These are phyloP conservation scores for Citrus maxima DNA, from an alignment of 345 rosid species.

Conservation along the genomic window DNA sequence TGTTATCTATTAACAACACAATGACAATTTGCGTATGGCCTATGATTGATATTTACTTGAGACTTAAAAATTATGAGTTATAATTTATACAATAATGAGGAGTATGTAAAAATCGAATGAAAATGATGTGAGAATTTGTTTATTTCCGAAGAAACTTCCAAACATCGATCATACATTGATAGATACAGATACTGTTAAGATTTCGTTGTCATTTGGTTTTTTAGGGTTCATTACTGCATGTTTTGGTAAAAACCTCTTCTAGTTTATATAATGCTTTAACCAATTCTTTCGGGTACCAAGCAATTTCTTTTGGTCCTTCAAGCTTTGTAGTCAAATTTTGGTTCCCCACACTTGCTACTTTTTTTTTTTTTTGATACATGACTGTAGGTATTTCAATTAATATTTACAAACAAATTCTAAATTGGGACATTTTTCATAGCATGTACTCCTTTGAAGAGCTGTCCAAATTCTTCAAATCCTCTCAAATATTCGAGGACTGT, in stretches of 20 bases:
- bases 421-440: accelerated
- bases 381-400: too few species aligned
- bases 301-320: not conserved
- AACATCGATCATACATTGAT: not conserved
- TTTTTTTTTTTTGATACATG: too few species aligned
- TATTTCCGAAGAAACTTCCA: constrained; percentile 3
- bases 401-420: too few species aligned
- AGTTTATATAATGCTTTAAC: not conserved
- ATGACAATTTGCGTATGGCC: not conserved
- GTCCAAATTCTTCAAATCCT: too few species aligned
- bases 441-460: too few species aligned
- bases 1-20: not conserved
- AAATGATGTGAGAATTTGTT: constrained; percentile 6
- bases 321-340: not conserved
- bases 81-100: not conserved
- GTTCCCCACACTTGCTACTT: not conserved
- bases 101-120: not conserved
- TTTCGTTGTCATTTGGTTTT: constrained; percentile 3
- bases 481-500: too few species aligned
- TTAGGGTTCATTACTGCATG: not conserved
- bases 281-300: not conserved
- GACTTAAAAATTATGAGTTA: not conserved
- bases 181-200: not conserved
- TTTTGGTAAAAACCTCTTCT: not conserved
- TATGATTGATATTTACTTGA: not conserved